phyloP scores from a whole-genome alignment of 2,329 filamentous ascomycete species.

The Colletotrichum sublineola region DNA sequence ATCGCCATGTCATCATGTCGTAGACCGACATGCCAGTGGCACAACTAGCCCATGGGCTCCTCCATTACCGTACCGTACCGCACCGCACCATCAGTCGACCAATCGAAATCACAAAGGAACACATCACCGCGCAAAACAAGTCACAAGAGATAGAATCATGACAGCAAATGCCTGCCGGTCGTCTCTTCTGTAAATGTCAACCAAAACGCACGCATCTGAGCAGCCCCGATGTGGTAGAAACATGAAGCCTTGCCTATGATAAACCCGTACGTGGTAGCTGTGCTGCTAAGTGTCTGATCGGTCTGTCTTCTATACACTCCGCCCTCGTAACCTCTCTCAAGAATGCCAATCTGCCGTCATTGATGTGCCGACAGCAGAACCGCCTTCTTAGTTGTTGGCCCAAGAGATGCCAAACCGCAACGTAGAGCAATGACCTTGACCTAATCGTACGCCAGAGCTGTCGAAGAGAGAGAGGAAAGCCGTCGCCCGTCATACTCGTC shows the following conservation, averaged over 20 bases:
- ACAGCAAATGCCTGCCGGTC: slow-evolving; percentile 13
- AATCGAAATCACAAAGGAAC: not conserved
- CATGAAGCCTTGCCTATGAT: slow-evolving; percentile 55
- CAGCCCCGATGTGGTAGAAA: slow-evolving; percentile 51
- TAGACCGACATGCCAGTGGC: not conserved
- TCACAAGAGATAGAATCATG: not conserved
- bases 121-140: not conserved
- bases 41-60: not conserved
- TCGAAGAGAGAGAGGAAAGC: slow-evolving; percentile 40
- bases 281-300: slow-evolving; percentile 53
- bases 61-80: not conserved
- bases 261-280: slow-evolving; percentile 53
- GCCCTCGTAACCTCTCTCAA: slow-evolving; percentile 39
- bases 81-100: not conserved
- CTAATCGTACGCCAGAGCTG: slow-evolving; percentile 41
- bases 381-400: slow-evolving; percentile 23
- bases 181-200: slow-evolving; percentile 35
- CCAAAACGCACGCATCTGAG: slow-evolving; percentile 45
- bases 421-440: slow-evolving; percentile 42
- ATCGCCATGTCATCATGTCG: no score
- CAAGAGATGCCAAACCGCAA: slow-evolving; percentile 41
- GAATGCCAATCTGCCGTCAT: slow-evolving; percentile 24
- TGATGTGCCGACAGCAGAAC: slow-evolving; percentile 16
- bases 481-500: slow-evolving; percentile 39
- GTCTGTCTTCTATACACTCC: slow-evolving; percentile 47